Percentiles rank a stretch among this genome's conserved stretches.
Evolutionary conservation across 2,329 filamentous ascomycete genomes (phyloP).

Genomic region (Monosporascus cannonballus): DNA sequence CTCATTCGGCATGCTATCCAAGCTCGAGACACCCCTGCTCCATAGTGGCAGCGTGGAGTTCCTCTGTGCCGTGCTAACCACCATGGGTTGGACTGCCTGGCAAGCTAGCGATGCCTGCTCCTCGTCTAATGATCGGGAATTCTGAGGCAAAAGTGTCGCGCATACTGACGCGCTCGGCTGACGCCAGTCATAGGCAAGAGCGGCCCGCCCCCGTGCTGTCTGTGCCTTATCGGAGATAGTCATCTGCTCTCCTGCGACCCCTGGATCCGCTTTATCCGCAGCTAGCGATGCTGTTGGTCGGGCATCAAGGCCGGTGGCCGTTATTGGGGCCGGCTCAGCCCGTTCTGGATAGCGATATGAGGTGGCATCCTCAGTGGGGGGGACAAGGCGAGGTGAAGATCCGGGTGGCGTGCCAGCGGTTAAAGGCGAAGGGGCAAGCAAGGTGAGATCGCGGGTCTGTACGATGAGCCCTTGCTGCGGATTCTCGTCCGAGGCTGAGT

Average conservation of each 20-base stretch:
- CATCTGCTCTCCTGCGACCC: not conserved
- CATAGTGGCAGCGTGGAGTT: slow-evolving; percentile 12
- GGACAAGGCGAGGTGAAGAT: slow-evolving; percentile 12
- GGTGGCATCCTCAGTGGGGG: slow-evolving; percentile 18
- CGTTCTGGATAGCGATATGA: slow-evolving; percentile 6
- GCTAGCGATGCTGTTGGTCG: slow-evolving; percentile 16
- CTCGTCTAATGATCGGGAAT: not conserved
- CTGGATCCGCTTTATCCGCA: slow-evolving; percentile 8
- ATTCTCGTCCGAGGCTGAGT: not conserved
- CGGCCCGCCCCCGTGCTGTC: slow-evolving; percentile 11
- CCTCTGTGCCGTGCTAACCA: slow-evolving; percentile 2
- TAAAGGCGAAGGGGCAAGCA: slow-evolving; percentile 13
- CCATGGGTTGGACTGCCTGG: slow-evolving; percentile 8
- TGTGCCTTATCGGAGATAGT: slow-evolving; percentile 7
- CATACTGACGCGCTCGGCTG: not conserved
- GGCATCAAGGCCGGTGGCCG: slow-evolving; percentile 23
- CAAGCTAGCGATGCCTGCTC: not conserved
- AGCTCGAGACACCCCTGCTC: slow-evolving; percentile 21
- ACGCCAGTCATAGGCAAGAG: not conserved
- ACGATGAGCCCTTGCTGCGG: slow-evolving; percentile 21
- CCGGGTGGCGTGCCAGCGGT: slow-evolving; percentile 11
- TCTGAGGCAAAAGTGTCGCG: not conserved
- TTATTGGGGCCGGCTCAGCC: slow-evolving; percentile 17
- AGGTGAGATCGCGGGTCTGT: slow-evolving; percentile 28
- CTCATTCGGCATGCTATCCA: slow-evolving; percentile 47